phyloP scores from a whole-genome alignment of 1,284 basidiomycete species.

The Ceratobasidium sp. region DNA sequence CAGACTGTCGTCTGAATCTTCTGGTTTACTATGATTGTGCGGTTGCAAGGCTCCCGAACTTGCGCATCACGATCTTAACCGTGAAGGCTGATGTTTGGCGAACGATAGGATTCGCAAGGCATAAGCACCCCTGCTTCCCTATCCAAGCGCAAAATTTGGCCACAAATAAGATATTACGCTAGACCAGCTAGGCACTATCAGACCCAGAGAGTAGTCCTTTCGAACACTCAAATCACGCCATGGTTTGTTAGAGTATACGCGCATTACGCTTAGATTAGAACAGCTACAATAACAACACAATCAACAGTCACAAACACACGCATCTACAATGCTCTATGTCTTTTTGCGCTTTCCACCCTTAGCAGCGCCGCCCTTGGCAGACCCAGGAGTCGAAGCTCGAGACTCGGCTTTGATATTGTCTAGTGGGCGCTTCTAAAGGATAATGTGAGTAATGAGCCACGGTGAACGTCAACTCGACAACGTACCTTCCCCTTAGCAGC shows the following conservation, averaged over 20 bases:
- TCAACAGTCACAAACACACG: neutral
- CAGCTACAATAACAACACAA: neutral
- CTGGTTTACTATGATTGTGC: too few relatives aligned
- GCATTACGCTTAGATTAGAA: neutral
- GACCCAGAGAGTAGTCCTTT: too few relatives aligned
- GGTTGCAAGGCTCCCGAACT: too few relatives aligned
- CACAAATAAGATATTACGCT: too few relatives aligned
- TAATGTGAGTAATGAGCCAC: neutral
- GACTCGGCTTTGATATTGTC: constrained; percentile 59
- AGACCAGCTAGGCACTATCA: too few relatives aligned
- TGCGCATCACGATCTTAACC: too few relatives aligned
- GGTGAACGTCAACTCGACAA: neutral
- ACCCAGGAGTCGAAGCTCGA: constrained; percentile 65
- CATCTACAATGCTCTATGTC: constrained; percentile 22
- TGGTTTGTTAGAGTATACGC: neutral
- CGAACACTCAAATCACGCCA: neutral
- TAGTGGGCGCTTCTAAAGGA: constrained; percentile 58
- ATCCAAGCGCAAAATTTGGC: too few relatives aligned
- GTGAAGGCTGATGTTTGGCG: too few relatives aligned
- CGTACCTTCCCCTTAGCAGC: constrained; percentile 55
- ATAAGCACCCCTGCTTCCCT: too few relatives aligned
- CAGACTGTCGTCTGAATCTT: too few relatives aligned
- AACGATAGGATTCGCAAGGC: too few relatives aligned
- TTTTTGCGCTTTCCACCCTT: constrained; percentile 45
- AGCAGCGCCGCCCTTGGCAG: constrained; percentile 47